Percentiles rank a stretch among this genome's conserved stretches.
Evolutionary conservation across 2,329 filamentous ascomycete species (phyloP).

Genomic region (Delphinella strobiligena): DNA sequence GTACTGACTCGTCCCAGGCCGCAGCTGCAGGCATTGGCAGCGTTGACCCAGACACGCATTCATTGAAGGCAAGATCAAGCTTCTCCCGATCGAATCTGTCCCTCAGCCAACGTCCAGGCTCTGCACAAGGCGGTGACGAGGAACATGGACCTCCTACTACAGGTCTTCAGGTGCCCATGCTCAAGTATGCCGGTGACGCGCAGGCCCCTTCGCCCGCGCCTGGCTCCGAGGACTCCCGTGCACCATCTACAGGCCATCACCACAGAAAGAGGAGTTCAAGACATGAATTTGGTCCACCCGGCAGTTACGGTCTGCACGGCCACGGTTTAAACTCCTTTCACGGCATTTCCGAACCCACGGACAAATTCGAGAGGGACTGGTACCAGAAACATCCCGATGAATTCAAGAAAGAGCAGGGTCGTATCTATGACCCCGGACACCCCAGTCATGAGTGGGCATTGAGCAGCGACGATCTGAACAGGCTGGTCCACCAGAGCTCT

Average conservation of each 20-base stretch:
- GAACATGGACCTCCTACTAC: constrained; percentile 88
- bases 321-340: constrained; percentile 43
- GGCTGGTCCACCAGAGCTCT: constrained; percentile 65
- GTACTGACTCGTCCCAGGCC: constrained; percentile 80
- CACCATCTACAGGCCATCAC: constrained; percentile 41
- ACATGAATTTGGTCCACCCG: constrained; percentile 63
- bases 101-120: constrained; percentile 41
- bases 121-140: constrained; percentile 47
- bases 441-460: constrained; percentile 65
- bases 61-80: constrained; percentile 52
- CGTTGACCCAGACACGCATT: constrained; percentile 38
- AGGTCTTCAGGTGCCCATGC: constrained; percentile 86
- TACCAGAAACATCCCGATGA: constrained; percentile 84
- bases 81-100: constrained; percentile 34
- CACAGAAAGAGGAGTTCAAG: constrained; percentile 59
- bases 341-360: constrained; percentile 45
- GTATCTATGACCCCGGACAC: constrained; percentile 47
- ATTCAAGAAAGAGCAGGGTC: constrained; percentile 57
- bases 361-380: constrained; percentile 84
- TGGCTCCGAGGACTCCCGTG: constrained; percentile 10
- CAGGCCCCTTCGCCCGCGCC: constrained; percentile 82
- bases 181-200: constrained; percentile 83
- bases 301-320: constrained; percentile 86
- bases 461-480: constrained; percentile 83
- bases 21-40: constrained; percentile 75